Conservation (phyloP, 1,139 yeast genomes). For the Nakaseomyces bracarensis region DNA sequence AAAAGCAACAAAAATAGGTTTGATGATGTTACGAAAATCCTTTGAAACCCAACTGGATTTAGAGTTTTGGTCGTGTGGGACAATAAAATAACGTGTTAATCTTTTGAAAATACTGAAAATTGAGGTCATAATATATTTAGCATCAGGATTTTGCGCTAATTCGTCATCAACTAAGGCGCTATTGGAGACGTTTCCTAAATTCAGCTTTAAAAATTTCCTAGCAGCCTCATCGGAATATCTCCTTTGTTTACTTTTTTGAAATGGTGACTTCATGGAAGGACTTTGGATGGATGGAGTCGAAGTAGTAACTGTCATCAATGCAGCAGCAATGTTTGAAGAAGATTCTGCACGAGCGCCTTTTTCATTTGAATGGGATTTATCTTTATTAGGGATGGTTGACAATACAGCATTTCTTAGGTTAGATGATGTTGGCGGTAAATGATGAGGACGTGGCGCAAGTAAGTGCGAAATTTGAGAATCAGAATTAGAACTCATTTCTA, state of each 20-base stretch:
- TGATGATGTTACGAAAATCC: constrained; percentile 16
- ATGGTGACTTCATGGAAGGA: constrained; percentile 7
- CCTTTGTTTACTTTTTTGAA: constrained; percentile 9
- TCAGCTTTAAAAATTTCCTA: constrained; percentile 7
- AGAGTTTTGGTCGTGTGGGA: constrained; percentile 18
- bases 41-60: constrained; percentile 20
- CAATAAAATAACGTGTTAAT: constrained; percentile 20
- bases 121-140: constrained; percentile 24
- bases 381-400: not conserved
- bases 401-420: constrained; percentile 4
- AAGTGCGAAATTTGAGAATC: constrained; percentile 14
- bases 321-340: constrained; percentile 7
- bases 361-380: constrained; percentile 2
- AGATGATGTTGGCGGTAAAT: constrained; percentile 3
- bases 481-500: not conserved
- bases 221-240: constrained; percentile 13
- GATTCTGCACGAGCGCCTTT: not conserved
- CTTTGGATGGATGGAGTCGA: constrained; percentile 14
- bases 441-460: constrained; percentile 12
- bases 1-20: constrained; percentile 17
- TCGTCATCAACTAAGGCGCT: constrained; percentile 8
- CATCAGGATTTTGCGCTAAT: constrained; percentile 13
- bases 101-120: constrained; percentile 27
- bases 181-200: not conserved
- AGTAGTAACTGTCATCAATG: constrained; percentile 8